Base-by-base conservation (phyloP, 106 monocot species). In the Dendrobium huoshanense region DNA sequence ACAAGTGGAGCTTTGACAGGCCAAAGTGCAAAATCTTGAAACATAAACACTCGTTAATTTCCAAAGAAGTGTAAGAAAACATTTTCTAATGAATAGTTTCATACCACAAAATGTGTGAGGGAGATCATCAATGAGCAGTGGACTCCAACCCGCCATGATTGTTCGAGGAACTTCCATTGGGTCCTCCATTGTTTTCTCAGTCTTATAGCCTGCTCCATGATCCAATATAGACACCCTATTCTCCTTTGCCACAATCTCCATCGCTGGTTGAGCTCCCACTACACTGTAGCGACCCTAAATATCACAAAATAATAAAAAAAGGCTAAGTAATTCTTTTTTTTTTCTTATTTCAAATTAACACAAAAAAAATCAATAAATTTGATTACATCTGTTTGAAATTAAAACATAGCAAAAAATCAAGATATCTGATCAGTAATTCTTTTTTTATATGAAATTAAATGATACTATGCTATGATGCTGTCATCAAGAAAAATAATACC, bases 221-320 rank as follows among this genome's bases (percentile, higher is more conserved):
- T 96, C 93, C 91, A 91, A 82, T 45, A 96, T 85, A 2, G 83
- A 82, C 22, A 96, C 95, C 61, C 15, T 61, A 78, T 96, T 88
- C 80, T 93, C 91, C 82, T 88, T 90, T 13, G 95, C 95, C 55
- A 93, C 89, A 33, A 96, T 88, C 85, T 96, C 95, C 88, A 96
- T 91, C 9, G 89, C 88, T 8, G 95, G 95, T 43, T 93, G 93
- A 29, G 93, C 95, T 41, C 95, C 95, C 33, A 96, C 88, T 17
- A 88, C 89, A 72, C 95, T 93, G 75, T 93, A 96, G 15, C 95
- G 84, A 45, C 95, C 95, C 95, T 95, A 37, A 68, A 37, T 2
- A 83, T 51, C 18, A 42, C 41, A 75, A 75, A 45, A 44, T n/a
- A 75, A 70, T 33, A 0, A 70, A 20, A 20, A 2, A 74, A 41